phyloP scores from a whole-genome alignment of 2,329 filamentous ascomycete species.

The Cladophialophora yegresii region DNA sequence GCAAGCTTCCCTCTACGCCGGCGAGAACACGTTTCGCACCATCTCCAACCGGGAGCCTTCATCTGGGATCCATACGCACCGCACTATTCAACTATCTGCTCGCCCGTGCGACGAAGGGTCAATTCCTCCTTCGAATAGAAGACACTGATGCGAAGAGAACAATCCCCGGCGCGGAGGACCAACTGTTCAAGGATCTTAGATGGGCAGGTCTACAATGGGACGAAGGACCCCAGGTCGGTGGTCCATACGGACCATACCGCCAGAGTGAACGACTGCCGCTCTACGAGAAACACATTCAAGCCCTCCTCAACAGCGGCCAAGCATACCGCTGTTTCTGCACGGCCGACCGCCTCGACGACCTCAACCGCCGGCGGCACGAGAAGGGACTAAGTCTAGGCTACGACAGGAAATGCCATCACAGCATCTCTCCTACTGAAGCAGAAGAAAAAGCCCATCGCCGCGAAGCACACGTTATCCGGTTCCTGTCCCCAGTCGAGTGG shows the following conservation, averaged over 20 bases:
- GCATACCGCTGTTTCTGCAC: constrained; percentile 96
- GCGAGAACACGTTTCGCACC: constrained; percentile 87
- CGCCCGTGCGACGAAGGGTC: constrained; percentile 82
- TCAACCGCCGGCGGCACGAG: constrained; percentile 65
- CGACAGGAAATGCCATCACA: constrained; percentile 68
- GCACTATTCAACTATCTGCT: constrained; percentile 94
- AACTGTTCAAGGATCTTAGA: constrained; percentile 74
- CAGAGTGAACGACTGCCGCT: constrained; percentile 78
- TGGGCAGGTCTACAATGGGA: constrained; percentile 94
- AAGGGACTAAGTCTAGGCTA: constrained; percentile 63
- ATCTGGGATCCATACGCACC: constrained; percentile 86
- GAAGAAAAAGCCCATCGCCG: constrained; percentile 67
- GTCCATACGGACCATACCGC: constrained; percentile 80
- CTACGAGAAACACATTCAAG: constrained; percentile 70
- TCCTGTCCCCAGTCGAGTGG: constrained; percentile 65
- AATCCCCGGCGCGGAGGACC: constrained; percentile 74
- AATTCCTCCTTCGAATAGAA: constrained; percentile 89
- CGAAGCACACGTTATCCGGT: constrained; percentile 74
- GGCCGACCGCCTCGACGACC: constrained; percentile 66
- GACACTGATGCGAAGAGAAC: constrained; percentile 85
- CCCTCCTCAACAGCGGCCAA: constrained; percentile 68
- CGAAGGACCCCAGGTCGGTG: constrained; percentile 83
- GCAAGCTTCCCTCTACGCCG: constrained; percentile 56
- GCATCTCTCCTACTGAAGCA: constrained; percentile 67
- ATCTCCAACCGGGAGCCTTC: constrained; percentile 90